phyloP scores from a whole-genome alignment of 495 filamentous ascomycete species.

The Acidiella bohemica region DNA sequence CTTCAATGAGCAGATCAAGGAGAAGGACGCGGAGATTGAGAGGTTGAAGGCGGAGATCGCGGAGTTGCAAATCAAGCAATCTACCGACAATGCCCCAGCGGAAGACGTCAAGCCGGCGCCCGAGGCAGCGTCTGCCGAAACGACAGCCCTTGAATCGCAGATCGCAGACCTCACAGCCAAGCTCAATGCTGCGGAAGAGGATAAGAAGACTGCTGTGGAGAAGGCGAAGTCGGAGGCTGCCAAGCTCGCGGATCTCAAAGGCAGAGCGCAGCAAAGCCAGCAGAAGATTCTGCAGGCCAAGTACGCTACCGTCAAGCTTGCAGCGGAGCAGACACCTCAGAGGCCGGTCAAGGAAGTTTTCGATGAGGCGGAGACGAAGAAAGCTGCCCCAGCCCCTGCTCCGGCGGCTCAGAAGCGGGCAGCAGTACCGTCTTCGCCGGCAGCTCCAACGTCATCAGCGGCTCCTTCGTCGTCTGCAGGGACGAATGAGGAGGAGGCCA shows the following conservation, averaged over 20 bases:
- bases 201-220: constrained; percentile 7
- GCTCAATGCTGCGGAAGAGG: constrained; percentile 9
- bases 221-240: too few species aligned
- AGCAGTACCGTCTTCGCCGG: background rate
- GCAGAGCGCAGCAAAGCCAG: constrained; percentile 26
- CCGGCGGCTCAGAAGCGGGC: constrained; percentile 3
- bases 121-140: background rate
- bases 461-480: background rate
- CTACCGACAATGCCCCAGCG: background rate
- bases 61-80: background rate
- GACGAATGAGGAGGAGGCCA: constrained; percentile 5
- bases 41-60: constrained; percentile 4
- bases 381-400: constrained; percentile 31
- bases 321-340: constrained; percentile 70
- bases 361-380: constrained; percentile 61
- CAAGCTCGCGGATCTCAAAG: constrained; percentile 46
- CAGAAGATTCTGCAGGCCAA: constrained; percentile 31
- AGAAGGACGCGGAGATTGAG: constrained; percentile 16
- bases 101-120: background rate
- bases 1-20: constrained; percentile 2
- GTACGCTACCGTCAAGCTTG: constrained; percentile 61
- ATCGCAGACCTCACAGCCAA: too few species aligned
- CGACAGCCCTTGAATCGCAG: too few species aligned
- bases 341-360: constrained; percentile 73
- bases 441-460: background rate